Base-by-base conservation (phyloP, 2,329 filamentous ascomycete genomes). In the Neopestalotiopsis sp. region DNA sequence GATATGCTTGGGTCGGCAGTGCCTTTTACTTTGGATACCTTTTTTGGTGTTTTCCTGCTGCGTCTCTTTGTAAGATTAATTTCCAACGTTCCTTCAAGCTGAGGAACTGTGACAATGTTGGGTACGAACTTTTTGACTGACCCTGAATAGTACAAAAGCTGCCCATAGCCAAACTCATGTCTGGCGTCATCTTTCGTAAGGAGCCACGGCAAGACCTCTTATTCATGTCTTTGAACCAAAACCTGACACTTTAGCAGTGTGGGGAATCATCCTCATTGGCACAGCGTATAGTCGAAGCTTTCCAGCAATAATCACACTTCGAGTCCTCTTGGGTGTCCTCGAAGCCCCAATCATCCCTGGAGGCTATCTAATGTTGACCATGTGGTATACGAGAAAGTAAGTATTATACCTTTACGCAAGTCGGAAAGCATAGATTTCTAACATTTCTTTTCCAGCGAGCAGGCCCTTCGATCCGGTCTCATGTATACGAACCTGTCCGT, bases 1-100 rank as follows among this genome's bases (percentile, higher is more conserved):
- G 60, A 14, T 70, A 70, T 30, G 30, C 57, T 58, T 65, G 62
- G 62, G 32, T 69, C n/a, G 67, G 67, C 52, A 60, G 49, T 17
- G 67, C 67, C n/a, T 69, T 69, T 57, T 69, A 69, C n/a, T 69
- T 69, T 38, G 67, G 67, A 1, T 69, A 69, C 28, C 52, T 69
- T 4, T 60, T 69, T 49, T 69, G 67, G 67, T 69, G 67, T 56
- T 66, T 69, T n/a, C 67, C 67, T n/a, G 52, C 67, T 10, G 67
- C 67, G 5, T 57, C 56, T 12, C 45, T 69, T 34, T 38, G 59
- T 62, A 24, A 42, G 59, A 28, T 28, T 28, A 0, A 4, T 4
- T 28, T 28, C 24, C 24, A 28, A 28, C 24, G 2, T 4, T 28
- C 24, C 0, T 28, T 4, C 24, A 28, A 28, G 24, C 24, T 28